Evolutionary conservation across 352 stramenopile species (phyloP).

Genomic region (Pythium chondricola): DNA sequence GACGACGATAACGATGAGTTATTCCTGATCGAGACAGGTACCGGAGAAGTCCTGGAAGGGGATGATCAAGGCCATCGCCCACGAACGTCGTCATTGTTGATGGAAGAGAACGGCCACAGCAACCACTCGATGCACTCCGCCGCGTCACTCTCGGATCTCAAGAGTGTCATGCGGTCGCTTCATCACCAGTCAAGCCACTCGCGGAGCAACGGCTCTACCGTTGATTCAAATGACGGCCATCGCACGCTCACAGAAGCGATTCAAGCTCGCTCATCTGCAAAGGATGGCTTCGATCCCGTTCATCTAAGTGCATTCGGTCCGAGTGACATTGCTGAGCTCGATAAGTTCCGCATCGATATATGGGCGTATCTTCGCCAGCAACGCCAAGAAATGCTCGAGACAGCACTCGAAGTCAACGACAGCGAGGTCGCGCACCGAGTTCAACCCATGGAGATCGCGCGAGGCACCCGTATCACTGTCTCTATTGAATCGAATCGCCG

Average conservation of each 20-base stretch:
- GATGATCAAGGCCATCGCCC: constrained; percentile 4
- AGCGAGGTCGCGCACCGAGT: constrained; percentile 39
- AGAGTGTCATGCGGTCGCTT: constrained; percentile 41
- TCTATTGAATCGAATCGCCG: constrained; percentile 36
- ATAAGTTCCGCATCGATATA: constrained; percentile 57
- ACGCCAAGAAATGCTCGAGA: constrained; percentile 52
- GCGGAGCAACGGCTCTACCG: background rate
- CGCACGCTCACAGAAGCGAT: constrained; percentile 6
- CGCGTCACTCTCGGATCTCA: constrained; percentile 12
- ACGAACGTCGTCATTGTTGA: constrained; percentile 4
- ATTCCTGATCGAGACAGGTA: constrained; percentile 5
- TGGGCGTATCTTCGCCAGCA: constrained; percentile 69
- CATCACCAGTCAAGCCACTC: constrained; percentile 5
- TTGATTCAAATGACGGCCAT: background rate
- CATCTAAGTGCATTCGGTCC: constrained; percentile 58
- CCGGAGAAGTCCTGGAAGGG: constrained; percentile 5
- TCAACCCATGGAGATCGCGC: constrained; percentile 42
- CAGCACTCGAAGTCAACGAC: constrained; percentile 43
- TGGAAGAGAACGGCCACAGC: constrained; percentile 17
- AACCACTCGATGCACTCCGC: constrained; percentile 11
- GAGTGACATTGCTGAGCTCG: constrained; percentile 28
- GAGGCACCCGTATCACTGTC: constrained; percentile 57
- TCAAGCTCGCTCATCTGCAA: constrained; percentile 7
- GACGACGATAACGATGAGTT: constrained; percentile 2
- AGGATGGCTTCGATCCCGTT: constrained; percentile 29